These are phyloP conservation scores for Sporobolomyces roseus DNA, from an alignment of 768 basidiomycete species.

Conservation along the genomic window DNA sequence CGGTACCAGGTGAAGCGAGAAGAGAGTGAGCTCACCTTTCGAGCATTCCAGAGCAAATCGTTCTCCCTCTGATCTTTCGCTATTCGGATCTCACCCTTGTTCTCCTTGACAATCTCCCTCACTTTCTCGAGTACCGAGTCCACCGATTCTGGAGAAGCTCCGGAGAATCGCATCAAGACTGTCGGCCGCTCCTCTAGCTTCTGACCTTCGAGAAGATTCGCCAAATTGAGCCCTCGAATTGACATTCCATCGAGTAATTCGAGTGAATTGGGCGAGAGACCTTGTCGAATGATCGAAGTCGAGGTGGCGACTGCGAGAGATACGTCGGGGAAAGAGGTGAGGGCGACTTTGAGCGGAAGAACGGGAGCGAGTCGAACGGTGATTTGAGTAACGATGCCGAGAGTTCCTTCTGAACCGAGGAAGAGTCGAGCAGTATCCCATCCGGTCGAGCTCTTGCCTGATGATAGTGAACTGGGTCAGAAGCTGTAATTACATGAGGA, in stretches of 20 bases:
- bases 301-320: constrained; percentile 73
- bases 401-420: constrained; percentile 57
- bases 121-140: constrained; percentile 61
- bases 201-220: constrained; percentile 42
- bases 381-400: constrained; percentile 87
- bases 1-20: neutral
- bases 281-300: constrained; percentile 69
- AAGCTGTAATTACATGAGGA: neutral
- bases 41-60: constrained; percentile 66
- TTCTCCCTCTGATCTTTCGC: constrained; percentile 84
- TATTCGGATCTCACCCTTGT: constrained; percentile 67
- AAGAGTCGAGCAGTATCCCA: constrained; percentile 71
- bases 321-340: constrained; percentile 80
- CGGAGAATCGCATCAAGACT: constrained; percentile 89
- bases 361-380: constrained; percentile 77
- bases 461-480: neutral
- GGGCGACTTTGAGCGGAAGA: constrained; percentile 77
- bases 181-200: constrained; percentile 49
- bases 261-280: constrained; percentile 73
- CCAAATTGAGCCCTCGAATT: constrained; percentile 63
- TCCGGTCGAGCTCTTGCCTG: constrained; percentile 75
- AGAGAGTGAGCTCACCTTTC: constrained; percentile 35
- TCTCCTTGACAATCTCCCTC: constrained; percentile 64
- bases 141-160: constrained; percentile 60
- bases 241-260: constrained; percentile 79